phyloP scores from a whole-genome alignment of 2,329 filamentous ascomycete species.

The Raffaelea deltoideospora region DNA sequence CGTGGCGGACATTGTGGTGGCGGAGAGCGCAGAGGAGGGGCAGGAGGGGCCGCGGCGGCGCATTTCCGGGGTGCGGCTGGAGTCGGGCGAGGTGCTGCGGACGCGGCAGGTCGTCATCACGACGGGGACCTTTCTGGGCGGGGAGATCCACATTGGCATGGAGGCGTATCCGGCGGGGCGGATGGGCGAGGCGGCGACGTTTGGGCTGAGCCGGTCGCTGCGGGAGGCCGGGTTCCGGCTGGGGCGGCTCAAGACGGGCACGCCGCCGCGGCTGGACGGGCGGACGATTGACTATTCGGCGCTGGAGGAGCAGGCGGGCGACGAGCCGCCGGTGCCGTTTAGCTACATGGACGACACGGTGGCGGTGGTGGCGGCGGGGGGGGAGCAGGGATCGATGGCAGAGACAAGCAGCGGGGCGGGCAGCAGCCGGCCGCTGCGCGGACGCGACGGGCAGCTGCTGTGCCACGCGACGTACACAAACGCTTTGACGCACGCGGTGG shows the following conservation, averaged over 20 bases:
- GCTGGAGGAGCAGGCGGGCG: constrained; percentile 62
- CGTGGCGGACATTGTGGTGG: constrained; percentile 79
- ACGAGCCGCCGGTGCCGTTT: constrained; percentile 77
- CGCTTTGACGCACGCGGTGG: constrained; percentile 62
- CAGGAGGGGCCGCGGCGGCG: constrained; percentile 21
- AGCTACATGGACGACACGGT: constrained; percentile 77
- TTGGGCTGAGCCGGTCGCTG: constrained; percentile 81
- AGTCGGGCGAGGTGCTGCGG: constrained; percentile 71
- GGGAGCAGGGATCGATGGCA: too few relatives aligned
- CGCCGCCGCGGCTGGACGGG: constrained; percentile 72
- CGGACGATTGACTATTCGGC: constrained; percentile 65
- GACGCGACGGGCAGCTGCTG: too few relatives aligned
- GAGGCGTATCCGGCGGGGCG: constrained; percentile 74
- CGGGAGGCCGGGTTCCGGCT: constrained; percentile 77
- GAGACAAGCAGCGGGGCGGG: too few relatives aligned
- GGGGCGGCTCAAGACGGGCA: constrained; percentile 88
- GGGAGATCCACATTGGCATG: constrained; percentile 91
- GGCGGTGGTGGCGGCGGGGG: constrained; percentile 31
- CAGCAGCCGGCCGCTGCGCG: constrained; percentile 31
- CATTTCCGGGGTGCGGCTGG: constrained; percentile 73
- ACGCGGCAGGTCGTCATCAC: constrained; percentile 82
- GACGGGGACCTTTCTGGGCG: constrained; percentile 87
- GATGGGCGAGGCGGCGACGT: constrained; percentile 87
- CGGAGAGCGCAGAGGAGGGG: constrained; percentile 27
- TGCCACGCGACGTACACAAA: constrained; percentile 87